Base-by-base conservation (phyloP, 2,329 filamentous ascomycete genomes). In the Emericellopsis cladophorae region DNA sequence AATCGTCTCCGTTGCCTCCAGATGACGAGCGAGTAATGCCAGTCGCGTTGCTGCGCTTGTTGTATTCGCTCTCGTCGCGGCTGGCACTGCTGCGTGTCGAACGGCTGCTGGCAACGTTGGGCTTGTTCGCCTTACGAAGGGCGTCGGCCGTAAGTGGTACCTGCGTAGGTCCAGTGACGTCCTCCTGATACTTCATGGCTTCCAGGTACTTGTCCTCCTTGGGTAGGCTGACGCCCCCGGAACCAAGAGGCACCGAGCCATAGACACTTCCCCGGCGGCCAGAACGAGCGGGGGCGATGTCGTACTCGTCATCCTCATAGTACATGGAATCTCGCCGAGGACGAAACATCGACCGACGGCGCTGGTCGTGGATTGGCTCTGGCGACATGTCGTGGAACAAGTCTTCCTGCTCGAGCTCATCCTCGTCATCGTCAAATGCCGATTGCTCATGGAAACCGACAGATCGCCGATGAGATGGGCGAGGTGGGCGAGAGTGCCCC, bases 21-120 rank as follows among this genome's bases (percentile, higher is more conserved):
- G 57, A 57, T 5, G 57, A 62, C 7, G 70, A 74, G 29, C 71
- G 63, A 4, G 76, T 81, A 9, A 76, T 74, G 33, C 73, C 68
- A 11, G 76, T 80, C 11, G 76, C 80, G 0, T 76, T 76, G 23
- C 72, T 73, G 41, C 75, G 79, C 46, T 72, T 71, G 47, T 68
- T 69, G 55, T 71, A 78, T 42, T 79, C 76, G 56, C 76, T 80
- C 43, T 80, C 76, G 49, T 80, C 77, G 35, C 66, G 74, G 52
- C 76, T 80, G 18, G 57, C 68, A 46, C 67, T 77, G 63, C 70
- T 79, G 46, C 68, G 68, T 40, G 67, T 79, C 32, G 70, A 77
- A 21, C 67, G 67, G 51, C 70, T 76, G 60, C 68, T 75, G 18
- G 61, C 58, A 7, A 61, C 66, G 16, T 60, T 66, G 41, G 52